phyloP scores from a whole-genome alignment of 2,329 filamentous ascomycete species.

The Xylaria sp. region DNA sequence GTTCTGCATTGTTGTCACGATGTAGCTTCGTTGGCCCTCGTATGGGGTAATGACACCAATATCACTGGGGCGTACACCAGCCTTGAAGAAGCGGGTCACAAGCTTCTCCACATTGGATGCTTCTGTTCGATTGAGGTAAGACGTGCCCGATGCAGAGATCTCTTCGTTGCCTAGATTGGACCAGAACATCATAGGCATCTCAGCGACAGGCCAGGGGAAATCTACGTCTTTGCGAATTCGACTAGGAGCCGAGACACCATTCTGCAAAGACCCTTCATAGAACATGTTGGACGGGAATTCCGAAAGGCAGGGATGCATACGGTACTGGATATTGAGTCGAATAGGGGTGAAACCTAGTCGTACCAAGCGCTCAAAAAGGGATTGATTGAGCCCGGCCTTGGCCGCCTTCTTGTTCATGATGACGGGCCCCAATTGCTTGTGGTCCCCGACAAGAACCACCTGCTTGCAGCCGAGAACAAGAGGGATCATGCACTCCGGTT shows the following conservation, averaged over 20 bases:
- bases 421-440: slow-evolving; percentile 96
- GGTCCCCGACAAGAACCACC: slow-evolving; percentile 96
- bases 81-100: slow-evolving; percentile 98
- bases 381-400: slow-evolving; percentile 96
- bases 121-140: slow-evolving; percentile 96
- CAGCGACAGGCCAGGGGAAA: slow-evolving; percentile 94
- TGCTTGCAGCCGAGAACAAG: slow-evolving; percentile 97
- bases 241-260: slow-evolving; percentile 89
- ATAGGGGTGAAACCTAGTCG: slow-evolving; percentile 90
- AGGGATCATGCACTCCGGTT: slow-evolving; percentile 99
- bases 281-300: slow-evolving; percentile 99
- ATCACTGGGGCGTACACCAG: slow-evolving; percentile 88
- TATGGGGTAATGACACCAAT: slow-evolving; percentile 99
- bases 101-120: slow-evolving; percentile 98
- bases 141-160: slow-evolving; percentile 96
- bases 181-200: slow-evolving; percentile 99
- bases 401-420: slow-evolving; percentile 99
- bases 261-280: slow-evolving; percentile 96
- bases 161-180: slow-evolving; percentile 97
- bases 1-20: slow-evolving; percentile 99
- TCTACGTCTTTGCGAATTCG: slow-evolving; percentile 91
- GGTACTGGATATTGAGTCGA: slow-evolving; percentile 94
- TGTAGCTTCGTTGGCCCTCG: slow-evolving; percentile 96
- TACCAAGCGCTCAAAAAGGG: slow-evolving; percentile 95
- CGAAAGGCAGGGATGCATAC: slow-evolving; percentile 97